phyloP scores from a whole-genome alignment of 2,329 filamentous ascomycete species.

The Penicillium fuscoglaucum region DNA sequence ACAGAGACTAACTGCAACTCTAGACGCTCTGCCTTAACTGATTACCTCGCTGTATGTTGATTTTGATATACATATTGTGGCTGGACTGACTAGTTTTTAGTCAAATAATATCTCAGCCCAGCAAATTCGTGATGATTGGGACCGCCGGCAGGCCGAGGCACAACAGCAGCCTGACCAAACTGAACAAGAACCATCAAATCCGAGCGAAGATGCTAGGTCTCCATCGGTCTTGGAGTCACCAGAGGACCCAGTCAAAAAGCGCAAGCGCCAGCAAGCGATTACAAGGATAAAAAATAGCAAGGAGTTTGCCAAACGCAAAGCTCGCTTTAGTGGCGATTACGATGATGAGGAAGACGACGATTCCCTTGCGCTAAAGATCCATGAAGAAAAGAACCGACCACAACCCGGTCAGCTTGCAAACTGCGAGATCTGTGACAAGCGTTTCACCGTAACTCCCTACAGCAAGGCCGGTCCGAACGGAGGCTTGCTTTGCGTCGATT shows the following conservation, averaged over 20 bases:
- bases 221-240: slow-evolving; percentile 17
- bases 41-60: slow-evolving; percentile 62
- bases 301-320: slow-evolving; percentile 49
- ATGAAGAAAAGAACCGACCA: slow-evolving; percentile 58
- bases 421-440: slow-evolving; percentile 79
- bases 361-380: slow-evolving; percentile 51
- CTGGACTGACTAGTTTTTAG: slow-evolving; percentile 28
- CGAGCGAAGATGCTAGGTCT: slow-evolving; percentile 40
- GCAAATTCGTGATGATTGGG: slow-evolving; percentile 62
- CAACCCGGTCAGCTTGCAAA: slow-evolving; percentile 85
- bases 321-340: slow-evolving; percentile 43
- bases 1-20: slow-evolving; percentile 18
- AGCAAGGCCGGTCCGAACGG: slow-evolving; percentile 79
- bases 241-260: slow-evolving; percentile 52
- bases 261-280: slow-evolving; percentile 56
- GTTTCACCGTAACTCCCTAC: slow-evolving; percentile 91
- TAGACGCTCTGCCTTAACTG: slow-evolving; percentile 65
- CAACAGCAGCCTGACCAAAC: slow-evolving; percentile 39
- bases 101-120: slow-evolving; percentile 67
- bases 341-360: slow-evolving; percentile 50
- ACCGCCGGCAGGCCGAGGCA: slow-evolving; percentile 53
- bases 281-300: slow-evolving; percentile 53
- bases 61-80: not conserved
- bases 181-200: slow-evolving; percentile 31
- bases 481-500: slow-evolving; percentile 79